Base-by-base conservation (phyloP, 2,329 filamentous ascomycete species). In the Fusarium austroafricanum region DNA sequence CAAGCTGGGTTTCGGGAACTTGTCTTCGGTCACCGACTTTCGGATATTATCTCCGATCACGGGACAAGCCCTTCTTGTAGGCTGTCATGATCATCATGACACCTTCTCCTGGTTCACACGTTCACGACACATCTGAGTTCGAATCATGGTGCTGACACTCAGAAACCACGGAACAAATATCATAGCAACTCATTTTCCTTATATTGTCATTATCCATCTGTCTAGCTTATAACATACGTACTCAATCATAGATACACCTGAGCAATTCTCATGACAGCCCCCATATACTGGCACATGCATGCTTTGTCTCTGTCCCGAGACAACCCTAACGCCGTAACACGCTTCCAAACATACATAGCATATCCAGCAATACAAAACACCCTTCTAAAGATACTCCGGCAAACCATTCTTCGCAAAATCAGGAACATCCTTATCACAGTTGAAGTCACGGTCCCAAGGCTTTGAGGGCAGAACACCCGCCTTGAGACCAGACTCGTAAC, bases 381-480 rank as follows among this genome's bases (percentile, higher is more conserved):
- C 21, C 21, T 31, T 23, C 73, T 70, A 78, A 66, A 83, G 87
- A 20, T 79, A 83, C 79, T 90, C 87, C 1, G 82, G 76, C 45
- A 90, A 74, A 2, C 77, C 81, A 3, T 75, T 57, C 58, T 70
- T 58, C 7, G 66, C 75, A 75, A 89, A 90, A 64, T 82, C 80
- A 3, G 87, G 88, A 17, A 89, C 82, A n/a, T 81, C 79, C 38
- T 75, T 71, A 46, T 84, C 84, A 78, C 92, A 95, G 72, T 89
- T 88, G 73, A 93, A 95, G n/a, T 84, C 82, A 33, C 89, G 85
- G 21, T 88, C 81, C 75, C 91, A 93, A 1, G 92, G 90, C 81
- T 92, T 90, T 38, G 82, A 77, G 3, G 96, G 96, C 80, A 99
- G 79, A 46, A 95, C 93, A 1, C 93, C 93, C 3, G 91, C 91